Conservation (phyloP, 2,329 filamentous ascomycete species). For the Triangularia verruculosa region DNA sequence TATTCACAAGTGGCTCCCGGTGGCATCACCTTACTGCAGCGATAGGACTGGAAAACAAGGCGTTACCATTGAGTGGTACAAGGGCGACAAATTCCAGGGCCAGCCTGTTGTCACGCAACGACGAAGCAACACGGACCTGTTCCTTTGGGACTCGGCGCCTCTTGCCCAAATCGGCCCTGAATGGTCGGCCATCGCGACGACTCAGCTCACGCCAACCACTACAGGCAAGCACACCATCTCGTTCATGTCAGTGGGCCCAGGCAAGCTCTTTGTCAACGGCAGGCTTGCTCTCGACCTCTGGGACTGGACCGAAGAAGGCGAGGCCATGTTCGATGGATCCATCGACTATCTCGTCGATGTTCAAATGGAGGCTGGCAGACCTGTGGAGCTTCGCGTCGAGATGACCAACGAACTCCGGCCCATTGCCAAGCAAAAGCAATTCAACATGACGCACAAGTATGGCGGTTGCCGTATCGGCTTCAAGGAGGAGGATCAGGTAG, state of each 20-base stretch:
- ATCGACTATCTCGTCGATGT: slow-evolving; percentile 61
- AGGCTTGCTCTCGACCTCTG: slow-evolving; percentile 61
- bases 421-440: slow-evolving; percentile 55
- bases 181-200: slow-evolving; percentile 63
- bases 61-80: slow-evolving; percentile 62
- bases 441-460: slow-evolving; percentile 60
- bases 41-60: slow-evolving; percentile 56
- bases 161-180: slow-evolving; percentile 56
- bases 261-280: slow-evolving; percentile 58
- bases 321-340: slow-evolving; percentile 69
- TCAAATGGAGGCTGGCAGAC: slow-evolving; percentile 55
- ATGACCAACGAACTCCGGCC: slow-evolving; percentile 66
- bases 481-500: slow-evolving; percentile 60
- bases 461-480: slow-evolving; percentile 71
- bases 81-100: slow-evolving; percentile 61
- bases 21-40: slow-evolving; percentile 58
- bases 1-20: slow-evolving; percentile 63
- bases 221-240: slow-evolving; percentile 64
- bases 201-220: slow-evolving; percentile 55
- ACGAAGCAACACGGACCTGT: slow-evolving; percentile 63
- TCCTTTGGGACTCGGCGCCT: slow-evolving; percentile 68
- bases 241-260: slow-evolving; percentile 65
- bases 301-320: slow-evolving; percentile 67
- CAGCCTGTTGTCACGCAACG: slow-evolving; percentile 55
- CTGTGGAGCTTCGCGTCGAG: slow-evolving; percentile 60